phyloP scores from a whole-genome alignment of 1,284 basidiomycete genomes.

The Ceratobasidium sp. region DNA sequence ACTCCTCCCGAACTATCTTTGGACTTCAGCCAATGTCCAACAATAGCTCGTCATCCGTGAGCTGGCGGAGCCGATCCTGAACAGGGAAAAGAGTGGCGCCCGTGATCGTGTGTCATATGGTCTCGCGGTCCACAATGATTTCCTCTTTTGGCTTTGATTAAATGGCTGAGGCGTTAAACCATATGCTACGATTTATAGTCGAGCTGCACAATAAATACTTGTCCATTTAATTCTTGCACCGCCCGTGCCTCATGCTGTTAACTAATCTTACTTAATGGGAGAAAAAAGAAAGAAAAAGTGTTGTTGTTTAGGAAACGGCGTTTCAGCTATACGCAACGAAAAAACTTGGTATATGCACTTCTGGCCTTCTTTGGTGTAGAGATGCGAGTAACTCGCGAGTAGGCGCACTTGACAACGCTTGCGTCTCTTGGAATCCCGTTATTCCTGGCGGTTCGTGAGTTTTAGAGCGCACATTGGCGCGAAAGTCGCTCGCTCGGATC shows the following conservation, averaged over 20 bases:
- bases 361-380: too few species aligned
- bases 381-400: too few species aligned
- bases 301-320: neutral
- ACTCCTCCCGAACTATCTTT: neutral
- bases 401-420: too few species aligned
- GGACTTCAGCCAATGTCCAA: neutral
- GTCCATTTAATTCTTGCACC: neutral
- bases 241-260: neutral
- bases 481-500: too few species aligned
- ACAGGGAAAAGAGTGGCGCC: neutral
- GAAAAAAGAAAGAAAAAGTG: neutral
- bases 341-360: neutral
- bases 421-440: too few species aligned
- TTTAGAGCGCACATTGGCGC: too few species aligned
- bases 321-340: neutral
- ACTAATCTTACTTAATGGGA: neutral
- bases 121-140: neutral
- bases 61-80: neutral
- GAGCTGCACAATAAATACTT: neutral
- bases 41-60: conserved; percentile 14
- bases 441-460: too few species aligned
- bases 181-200: neutral
- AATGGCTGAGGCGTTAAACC: neutral
- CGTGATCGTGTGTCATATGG: neutral
- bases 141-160: neutral